Evolutionary conservation across 768 basidiomycete genomes (phyloP).

Genomic region (Trametes gibbosa): DNA sequence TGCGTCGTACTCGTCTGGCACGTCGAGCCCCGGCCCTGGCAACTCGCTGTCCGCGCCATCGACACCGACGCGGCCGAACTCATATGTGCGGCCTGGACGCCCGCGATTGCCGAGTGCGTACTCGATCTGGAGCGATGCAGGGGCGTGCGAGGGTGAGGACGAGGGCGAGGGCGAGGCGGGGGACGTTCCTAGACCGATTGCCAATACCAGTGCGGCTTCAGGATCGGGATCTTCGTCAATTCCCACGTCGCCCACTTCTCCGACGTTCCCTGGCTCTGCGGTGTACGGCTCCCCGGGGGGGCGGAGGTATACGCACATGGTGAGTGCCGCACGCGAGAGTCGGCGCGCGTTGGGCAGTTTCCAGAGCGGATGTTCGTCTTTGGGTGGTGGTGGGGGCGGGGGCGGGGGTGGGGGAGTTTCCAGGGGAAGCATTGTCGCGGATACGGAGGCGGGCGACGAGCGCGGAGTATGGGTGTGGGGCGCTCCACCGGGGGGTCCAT

Average conservation of each 20-base stretch:
- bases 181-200: background rate
- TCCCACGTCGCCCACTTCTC: background rate
- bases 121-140: background rate
- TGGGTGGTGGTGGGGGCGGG: background rate
- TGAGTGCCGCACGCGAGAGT: background rate
- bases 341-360: background rate
- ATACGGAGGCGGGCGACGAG: background rate
- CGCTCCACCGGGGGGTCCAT: background rate
- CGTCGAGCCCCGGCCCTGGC: background rate
- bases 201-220: background rate
- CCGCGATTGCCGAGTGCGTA: background rate
- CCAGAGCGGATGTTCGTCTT: background rate
- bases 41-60: background rate
- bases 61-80: background rate
- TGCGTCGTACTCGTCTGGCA: background rate
- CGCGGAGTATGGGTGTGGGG: slow-evolving; percentile 10
- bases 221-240: background rate
- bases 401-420: background rate
- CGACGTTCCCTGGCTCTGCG: background rate
- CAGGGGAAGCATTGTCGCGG: background rate
- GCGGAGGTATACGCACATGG: slow-evolving; percentile 4
- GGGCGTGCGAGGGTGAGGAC: background rate
- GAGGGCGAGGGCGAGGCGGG: background rate
- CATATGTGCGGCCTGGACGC: background rate
- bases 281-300: background rate